phyloP scores from a whole-genome alignment of 2,329 filamentous ascomycete species.

The Juglanconis oblonga region DNA sequence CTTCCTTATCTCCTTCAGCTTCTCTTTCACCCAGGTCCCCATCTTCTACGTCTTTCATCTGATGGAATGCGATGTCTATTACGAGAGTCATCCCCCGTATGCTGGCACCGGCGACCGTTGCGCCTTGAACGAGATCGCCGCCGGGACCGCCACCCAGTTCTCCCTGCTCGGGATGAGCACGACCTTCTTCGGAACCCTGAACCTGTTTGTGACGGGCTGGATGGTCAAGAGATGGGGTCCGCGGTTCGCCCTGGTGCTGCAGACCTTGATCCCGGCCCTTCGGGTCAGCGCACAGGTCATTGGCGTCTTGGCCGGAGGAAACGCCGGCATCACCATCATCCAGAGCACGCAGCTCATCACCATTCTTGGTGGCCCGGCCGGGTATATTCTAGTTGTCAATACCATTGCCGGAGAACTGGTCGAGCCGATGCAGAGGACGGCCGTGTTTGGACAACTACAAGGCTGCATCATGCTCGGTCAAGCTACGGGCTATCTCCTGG shows the following conservation, averaged over 20 bases:
- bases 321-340: constrained; percentile 63
- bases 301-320: constrained; percentile 60
- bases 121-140: constrained; percentile 58
- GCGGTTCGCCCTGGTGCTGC: constrained; percentile 58
- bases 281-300: constrained; percentile 62
- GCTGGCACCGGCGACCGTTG: constrained; percentile 52
- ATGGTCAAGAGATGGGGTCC: constrained; percentile 65
- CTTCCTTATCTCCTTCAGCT: constrained; percentile 14
- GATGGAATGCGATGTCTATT: constrained; percentile 71
- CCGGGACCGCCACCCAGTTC: constrained; percentile 60
- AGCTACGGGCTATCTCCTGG: constrained; percentile 60
- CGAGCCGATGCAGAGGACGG: constrained; percentile 56
- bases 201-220: constrained; percentile 66
- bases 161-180: constrained; percentile 66
- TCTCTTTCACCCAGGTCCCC: constrained; percentile 20
- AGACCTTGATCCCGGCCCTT: constrained; percentile 63
- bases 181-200: constrained; percentile 60
- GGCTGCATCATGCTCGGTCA: constrained; percentile 67
- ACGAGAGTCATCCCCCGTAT: constrained; percentile 53
- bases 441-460: constrained; percentile 62
- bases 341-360: constrained; percentile 67
- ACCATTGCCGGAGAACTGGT: constrained; percentile 66
- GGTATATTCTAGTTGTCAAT: constrained; percentile 67
- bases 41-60: constrained; percentile 65
- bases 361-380: constrained; percentile 64